phyloP scores from a whole-genome alignment of 257 asterid genomes.

The Ilex asprella region DNA sequence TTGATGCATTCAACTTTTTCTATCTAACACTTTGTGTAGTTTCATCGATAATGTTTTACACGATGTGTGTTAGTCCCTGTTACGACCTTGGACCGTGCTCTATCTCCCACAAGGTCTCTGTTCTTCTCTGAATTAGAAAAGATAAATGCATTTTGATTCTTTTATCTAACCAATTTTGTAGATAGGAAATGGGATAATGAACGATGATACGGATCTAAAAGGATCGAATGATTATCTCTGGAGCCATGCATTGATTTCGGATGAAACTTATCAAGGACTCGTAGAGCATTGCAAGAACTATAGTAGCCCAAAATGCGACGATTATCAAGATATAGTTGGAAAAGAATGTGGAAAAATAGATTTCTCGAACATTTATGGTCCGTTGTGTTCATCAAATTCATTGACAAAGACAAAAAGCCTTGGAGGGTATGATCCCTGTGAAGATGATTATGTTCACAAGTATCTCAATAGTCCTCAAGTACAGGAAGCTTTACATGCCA shows the following conservation, averaged over 20 bases:
- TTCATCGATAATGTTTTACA: neutral
- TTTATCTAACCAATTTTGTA: conserved; percentile 9
- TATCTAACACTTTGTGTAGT: no score
- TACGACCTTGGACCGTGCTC: neutral
- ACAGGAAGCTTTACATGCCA: conserved; percentile 37
- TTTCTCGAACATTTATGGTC: conserved; percentile 31
- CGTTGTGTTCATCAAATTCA: conserved; percentile 16
- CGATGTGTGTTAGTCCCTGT: neutral
- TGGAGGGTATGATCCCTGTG: conserved; percentile 30
- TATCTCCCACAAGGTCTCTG: neutral
- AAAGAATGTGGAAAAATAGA: conserved; percentile 27
- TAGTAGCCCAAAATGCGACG: conserved; percentile 15
- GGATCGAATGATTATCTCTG: conserved; percentile 29
- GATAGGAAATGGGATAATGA: conserved; percentile 45
- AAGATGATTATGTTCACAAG: conserved; percentile 11
- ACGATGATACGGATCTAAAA: conserved; percentile 19
- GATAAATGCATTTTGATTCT: neutral
- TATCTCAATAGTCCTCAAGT: conserved; percentile 42
- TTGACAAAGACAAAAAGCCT: neutral
- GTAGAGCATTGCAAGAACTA: conserved; percentile 19
- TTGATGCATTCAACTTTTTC: no score
- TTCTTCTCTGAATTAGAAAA: neutral
- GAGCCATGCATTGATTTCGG: conserved; percentile 45
- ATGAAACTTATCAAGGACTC: conserved; percentile 26
- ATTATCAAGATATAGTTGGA: conserved; percentile 5